Evolutionary conservation across 805 yeast genomes (phyloP).

Genomic region (Saccharomyces jurei): DNA sequence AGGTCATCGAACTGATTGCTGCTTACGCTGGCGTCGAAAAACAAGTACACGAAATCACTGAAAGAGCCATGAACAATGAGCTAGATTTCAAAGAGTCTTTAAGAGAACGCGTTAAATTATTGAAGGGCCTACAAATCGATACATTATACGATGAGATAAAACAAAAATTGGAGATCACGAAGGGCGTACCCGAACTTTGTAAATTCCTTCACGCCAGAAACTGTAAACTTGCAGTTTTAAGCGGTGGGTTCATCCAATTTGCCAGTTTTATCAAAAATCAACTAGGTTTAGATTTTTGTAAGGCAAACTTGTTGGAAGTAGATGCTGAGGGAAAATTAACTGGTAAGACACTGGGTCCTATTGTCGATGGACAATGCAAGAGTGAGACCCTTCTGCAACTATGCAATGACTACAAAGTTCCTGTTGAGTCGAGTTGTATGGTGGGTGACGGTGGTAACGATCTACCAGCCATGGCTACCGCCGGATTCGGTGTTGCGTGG

Average conservation of each 20-base stretch:
- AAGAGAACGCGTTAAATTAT: slow-evolving; percentile 61
- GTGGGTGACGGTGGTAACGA: slow-evolving; percentile 98
- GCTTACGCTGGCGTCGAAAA: slow-evolving; percentile 86
- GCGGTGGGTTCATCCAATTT: slow-evolving; percentile 91
- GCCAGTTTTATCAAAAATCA: slow-evolving; percentile 65
- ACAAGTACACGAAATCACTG: slow-evolving; percentile 81
- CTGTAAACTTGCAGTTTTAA: slow-evolving; percentile 71
- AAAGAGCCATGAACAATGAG: slow-evolving; percentile 94
- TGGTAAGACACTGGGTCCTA: slow-evolving; percentile 71
- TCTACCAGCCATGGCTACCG: slow-evolving; percentile 79
- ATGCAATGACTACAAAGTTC: slow-evolving; percentile 47
- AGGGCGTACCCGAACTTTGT: slow-evolving; percentile 74
- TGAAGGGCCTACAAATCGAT: slow-evolving; percentile 70
- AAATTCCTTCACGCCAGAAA: slow-evolving; percentile 53
- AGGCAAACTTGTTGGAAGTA: slow-evolving; percentile 62
- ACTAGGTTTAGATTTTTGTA: slow-evolving; percentile 76
- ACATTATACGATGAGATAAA: slow-evolving; percentile 74
- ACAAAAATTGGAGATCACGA: slow-evolving; percentile 61
- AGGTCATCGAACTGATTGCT: slow-evolving; percentile 93
- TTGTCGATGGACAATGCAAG: slow-evolving; percentile 81
- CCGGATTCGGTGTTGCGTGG: slow-evolving; percentile 96
- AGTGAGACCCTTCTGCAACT: slow-evolving; percentile 62
- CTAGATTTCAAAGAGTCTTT: slow-evolving; percentile 82
- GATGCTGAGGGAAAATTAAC: slow-evolving; percentile 44
- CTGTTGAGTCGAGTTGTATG: slow-evolving; percentile 54